These are phyloP conservation scores for Amesomyces nigricolor DNA, from an alignment of 2,329 filamentous ascomycete genomes.

Conservation along the genomic window DNA sequence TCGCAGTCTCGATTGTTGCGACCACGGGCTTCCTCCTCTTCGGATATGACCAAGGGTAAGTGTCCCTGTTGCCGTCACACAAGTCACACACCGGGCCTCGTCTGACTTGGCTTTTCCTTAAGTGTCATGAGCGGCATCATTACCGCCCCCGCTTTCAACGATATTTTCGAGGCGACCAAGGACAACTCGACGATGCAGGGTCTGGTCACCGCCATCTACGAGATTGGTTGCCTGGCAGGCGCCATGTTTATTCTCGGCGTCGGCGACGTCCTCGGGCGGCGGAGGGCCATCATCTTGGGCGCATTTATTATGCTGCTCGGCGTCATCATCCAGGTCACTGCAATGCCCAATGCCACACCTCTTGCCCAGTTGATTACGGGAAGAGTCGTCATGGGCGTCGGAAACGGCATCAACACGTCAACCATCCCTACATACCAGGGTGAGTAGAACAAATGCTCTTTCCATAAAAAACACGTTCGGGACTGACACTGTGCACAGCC, in stretches of 20 bases:
- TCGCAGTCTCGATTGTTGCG: slow-evolving; percentile 56
- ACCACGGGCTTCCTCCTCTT: slow-evolving; percentile 60
- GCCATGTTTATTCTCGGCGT: slow-evolving; percentile 45
- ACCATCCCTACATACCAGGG: slow-evolving; percentile 44
- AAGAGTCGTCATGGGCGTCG: slow-evolving; percentile 46
- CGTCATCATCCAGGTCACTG: slow-evolving; percentile 51
- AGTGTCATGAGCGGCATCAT: slow-evolving; percentile 51
- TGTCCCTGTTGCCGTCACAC: neutral
- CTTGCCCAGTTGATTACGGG: slow-evolving; percentile 44
- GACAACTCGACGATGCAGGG: slow-evolving; percentile 44
- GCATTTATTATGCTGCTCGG: slow-evolving; percentile 55
- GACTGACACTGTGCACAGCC: slow-evolving; percentile 26
- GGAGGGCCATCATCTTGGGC: slow-evolving; percentile 53
- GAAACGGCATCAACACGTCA: slow-evolving; percentile 47
- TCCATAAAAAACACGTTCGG: too few species aligned
- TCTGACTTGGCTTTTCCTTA: slow-evolving; percentile 6
- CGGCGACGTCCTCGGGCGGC: slow-evolving; percentile 47
- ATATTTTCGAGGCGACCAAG: slow-evolving; percentile 41
- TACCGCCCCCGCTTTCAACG: slow-evolving; percentile 44
- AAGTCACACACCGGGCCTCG: neutral
- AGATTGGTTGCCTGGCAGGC: slow-evolving; percentile 41
- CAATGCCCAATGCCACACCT: slow-evolving; percentile 27
- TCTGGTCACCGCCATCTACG: slow-evolving; percentile 44
- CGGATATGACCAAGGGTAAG: slow-evolving; percentile 50
- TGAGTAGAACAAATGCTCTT: slow-evolving; percentile 14